phyloP scores from a whole-genome alignment of 306 rosid genomes.

The Cucumis cinereus region DNA sequence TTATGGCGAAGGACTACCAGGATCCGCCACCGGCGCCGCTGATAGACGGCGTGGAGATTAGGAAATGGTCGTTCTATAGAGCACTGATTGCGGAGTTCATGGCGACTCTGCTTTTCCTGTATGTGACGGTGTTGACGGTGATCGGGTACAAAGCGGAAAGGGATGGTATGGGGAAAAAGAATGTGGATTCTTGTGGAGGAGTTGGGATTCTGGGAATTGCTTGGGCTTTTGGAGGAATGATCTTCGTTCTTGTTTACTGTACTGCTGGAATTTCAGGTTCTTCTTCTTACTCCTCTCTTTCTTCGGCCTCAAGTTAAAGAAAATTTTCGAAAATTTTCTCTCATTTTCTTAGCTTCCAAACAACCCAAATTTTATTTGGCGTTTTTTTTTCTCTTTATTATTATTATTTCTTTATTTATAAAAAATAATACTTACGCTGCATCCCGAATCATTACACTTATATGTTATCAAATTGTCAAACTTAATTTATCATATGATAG shows the following conservation, averaged over 20 bases:
- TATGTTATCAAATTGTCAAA: too few species aligned
- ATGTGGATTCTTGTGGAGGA: constrained; percentile 40
- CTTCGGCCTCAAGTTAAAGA: background rate
- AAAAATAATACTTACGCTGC: too few species aligned
- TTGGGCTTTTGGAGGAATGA: constrained; percentile 99
- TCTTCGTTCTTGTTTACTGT: constrained; percentile 90
- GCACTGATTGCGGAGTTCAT: constrained; percentile 87
- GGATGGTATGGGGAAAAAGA: constrained; percentile 7
- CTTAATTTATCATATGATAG: too few species aligned
- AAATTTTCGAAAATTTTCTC: background rate
- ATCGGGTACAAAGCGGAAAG: constrained; percentile 61
- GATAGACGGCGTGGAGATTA: constrained; percentile 46
- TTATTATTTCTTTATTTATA: too few species aligned
- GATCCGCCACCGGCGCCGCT: constrained; percentile 87
- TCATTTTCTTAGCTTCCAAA: background rate
- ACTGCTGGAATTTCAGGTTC: constrained; percentile 93
- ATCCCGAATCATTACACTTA: too few species aligned
- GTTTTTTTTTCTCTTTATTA: too few species aligned
- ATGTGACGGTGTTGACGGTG: constrained; percentile 67
- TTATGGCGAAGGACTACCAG: constrained; percentile 66
- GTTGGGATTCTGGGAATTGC: constrained; percentile 84
- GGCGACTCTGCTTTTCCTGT: constrained; percentile 86
- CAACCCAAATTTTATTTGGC: background rate
- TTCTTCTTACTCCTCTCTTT: background rate
- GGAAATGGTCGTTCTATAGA: constrained; percentile 85